Conservation (phyloP, 495 filamentous ascomycete species). For the Penicillium pancosmium region DNA sequence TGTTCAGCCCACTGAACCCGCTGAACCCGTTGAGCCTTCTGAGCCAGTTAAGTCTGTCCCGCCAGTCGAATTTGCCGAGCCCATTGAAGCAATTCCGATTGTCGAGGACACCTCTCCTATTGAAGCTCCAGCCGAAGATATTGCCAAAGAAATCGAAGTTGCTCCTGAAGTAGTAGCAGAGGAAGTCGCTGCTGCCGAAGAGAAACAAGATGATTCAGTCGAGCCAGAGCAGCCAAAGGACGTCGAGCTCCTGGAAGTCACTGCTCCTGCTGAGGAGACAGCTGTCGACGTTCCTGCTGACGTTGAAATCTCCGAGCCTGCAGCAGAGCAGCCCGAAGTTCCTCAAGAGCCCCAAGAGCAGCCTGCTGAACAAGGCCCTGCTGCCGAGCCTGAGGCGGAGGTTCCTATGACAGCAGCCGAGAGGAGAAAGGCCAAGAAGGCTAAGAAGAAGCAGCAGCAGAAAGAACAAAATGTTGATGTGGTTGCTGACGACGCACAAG, state of each 20-base stretch:
- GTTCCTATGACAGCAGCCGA: constrained; percentile 14
- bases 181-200: constrained; percentile 1
- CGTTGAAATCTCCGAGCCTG: not conserved
- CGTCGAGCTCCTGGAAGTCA: not conserved
- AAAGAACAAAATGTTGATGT: constrained; percentile 24
- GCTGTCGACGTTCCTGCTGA: constrained; percentile 3
- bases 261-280: not conserved
- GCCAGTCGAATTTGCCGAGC: not conserved
- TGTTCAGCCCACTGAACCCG: constrained; percentile 1
- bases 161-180: not conserved
- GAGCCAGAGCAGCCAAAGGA: constrained; percentile 10
- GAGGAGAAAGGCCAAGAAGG: constrained; percentile 21
- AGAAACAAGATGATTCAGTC: constrained; percentile 2
- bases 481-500: not conserved
- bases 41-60: not conserved
- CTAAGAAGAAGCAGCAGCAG: constrained; percentile 39
- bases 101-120: not conserved
- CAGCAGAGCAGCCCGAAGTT: constrained; percentile 8
- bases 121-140: not conserved
- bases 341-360: not conserved
- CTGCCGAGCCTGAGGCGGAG: constrained; percentile 15
- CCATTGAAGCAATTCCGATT: not conserved
- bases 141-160: constrained; percentile 1
- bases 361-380: not conserved
- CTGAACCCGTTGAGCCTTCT: constrained; percentile 1